Base-by-base conservation (phyloP, 2,329 filamentous ascomycete genomes). In the Bipolaris bicolor region DNA sequence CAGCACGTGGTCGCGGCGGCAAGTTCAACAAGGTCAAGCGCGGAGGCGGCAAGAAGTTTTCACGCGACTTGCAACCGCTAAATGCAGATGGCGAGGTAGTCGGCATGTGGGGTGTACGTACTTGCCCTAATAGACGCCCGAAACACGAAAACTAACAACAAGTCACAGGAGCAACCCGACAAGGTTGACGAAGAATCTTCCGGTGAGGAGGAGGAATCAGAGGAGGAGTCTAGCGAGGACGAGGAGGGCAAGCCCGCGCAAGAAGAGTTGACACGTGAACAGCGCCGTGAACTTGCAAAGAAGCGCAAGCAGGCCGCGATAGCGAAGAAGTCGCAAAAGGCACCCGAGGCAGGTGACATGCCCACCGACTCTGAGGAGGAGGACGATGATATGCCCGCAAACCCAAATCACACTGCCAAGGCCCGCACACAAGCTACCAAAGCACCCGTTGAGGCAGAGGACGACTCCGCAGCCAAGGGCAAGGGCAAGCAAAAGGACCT, bases 1-100 rank as follows among this genome's bases (percentile, higher is more conserved):
- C 88, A 59, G 77, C 78, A 67, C 77, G 92, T 75, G 92, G 91
- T 68, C 90, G 93, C 75, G 92, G 90, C 71, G 92, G 93, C 79
- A 98, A 98, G 81, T 97, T 94, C 78, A 90, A 88, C 82, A 98
- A 97, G 83, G 92, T 90, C 67, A 92, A 91, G 68, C 86, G 94
- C 80, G 94, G 94, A 84, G 93, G 94, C 62, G 95, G 95, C 73
- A 97, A 97, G 80, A 89, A 96, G 74, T 99, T 96, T 81, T 97
- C 93, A 66, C 90, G 92, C 65, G 89, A 97, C 76, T 87, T 98
- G 45, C 88, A 91, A 77, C 93, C 93, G 18, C 81, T 95, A 71
- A 93, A 97, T 72, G 88, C 88, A 67, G 91, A 98, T 73, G 95
- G 94, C 68, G 95, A 95, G 72, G 88, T 91, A 67, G 83, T 94